phyloP scores from a whole-genome alignment of 305 asterid species.

The Fraxinus greggii region DNA sequence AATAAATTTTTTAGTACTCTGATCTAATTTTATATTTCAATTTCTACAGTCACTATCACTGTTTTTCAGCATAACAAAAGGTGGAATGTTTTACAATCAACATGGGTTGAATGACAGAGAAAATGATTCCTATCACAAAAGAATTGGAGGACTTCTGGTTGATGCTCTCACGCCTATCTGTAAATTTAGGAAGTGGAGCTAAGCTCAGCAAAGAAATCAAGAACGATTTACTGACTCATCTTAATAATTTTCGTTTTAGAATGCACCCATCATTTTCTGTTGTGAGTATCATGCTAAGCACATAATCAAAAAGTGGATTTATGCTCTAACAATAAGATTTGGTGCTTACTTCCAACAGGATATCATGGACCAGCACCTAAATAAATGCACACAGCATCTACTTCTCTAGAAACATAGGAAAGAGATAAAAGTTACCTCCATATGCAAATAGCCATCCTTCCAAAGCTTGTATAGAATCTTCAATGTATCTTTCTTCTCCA shows the following conservation, averaged over 20 bases:
- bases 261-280: background rate
- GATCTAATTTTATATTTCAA: background rate
- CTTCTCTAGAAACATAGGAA: conserved; percentile 12
- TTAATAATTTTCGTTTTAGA: background rate
- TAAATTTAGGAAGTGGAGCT: background rate
- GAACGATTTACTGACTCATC: background rate
- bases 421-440: conserved; percentile 57
- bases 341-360: background rate
- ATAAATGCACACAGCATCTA: background rate
- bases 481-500: conserved; percentile 70
- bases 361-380: background rate
- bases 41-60: background rate
- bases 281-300: background rate
- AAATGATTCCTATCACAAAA: background rate
- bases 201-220: background rate
- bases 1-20: background rate
- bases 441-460: conserved; percentile 72
- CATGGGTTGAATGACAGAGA: background rate
- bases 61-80: background rate
- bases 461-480: conserved; percentile 74
- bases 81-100: background rate
- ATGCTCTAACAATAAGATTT: background rate
- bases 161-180: background rate
- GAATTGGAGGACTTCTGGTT: background rate
- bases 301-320: background rate